Evolutionary conservation across 2,329 filamentous ascomycete genomes (phyloP).

Genomic region (Trichoderma endophyticum): DNA sequence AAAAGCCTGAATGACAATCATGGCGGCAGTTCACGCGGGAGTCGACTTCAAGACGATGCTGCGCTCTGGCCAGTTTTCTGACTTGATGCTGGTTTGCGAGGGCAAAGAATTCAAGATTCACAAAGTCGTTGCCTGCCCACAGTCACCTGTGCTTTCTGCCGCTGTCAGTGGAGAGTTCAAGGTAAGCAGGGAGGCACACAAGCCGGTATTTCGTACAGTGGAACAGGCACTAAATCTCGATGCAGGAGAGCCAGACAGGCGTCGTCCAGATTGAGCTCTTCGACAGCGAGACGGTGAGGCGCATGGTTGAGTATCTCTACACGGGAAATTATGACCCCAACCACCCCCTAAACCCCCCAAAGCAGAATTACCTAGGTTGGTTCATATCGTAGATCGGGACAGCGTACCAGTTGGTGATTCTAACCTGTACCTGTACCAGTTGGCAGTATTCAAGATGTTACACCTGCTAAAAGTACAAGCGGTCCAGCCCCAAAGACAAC

Average conservation of each 20-base stretch:
- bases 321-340: slow-evolving; percentile 21
- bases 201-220: background rate
- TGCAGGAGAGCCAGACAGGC: slow-evolving; percentile 20
- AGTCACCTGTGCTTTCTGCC: slow-evolving; percentile 22
- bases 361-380: background rate
- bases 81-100: slow-evolving; percentile 23
- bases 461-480: background rate
- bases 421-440: background rate
- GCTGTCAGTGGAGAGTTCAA: slow-evolving; percentile 19
- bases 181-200: slow-evolving; percentile 12
- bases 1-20: background rate
- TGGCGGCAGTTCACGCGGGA: background rate
- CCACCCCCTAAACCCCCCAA: background rate
- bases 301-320: slow-evolving; percentile 25
- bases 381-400: background rate
- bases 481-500: background rate
- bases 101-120: slow-evolving; percentile 24
- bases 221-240: background rate
- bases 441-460: background rate
- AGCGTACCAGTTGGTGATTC: background rate
- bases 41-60: slow-evolving; percentile 12
- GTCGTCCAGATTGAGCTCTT: slow-evolving; percentile 21
- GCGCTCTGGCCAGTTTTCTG: slow-evolving; percentile 22
- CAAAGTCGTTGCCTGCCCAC: slow-evolving; percentile 22
- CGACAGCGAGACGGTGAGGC: slow-evolving; percentile 20